phyloP scores from a whole-genome alignment of 371 early-diverging fungal genomes.

The Blakeslea trispora region DNA sequence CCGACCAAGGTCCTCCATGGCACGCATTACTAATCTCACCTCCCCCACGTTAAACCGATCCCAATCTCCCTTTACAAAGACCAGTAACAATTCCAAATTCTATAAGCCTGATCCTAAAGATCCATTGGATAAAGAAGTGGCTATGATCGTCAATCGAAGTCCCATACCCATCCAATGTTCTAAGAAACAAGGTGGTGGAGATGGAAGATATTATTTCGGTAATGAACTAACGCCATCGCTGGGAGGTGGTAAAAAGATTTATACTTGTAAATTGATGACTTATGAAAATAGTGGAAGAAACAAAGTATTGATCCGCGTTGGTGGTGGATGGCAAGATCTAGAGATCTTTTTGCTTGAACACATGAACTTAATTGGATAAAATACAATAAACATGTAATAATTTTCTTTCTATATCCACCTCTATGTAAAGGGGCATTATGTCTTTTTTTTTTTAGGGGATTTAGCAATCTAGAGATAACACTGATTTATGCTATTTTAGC shows the following conservation, averaged over 20 bases:
- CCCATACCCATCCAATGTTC: conserved; percentile 53
- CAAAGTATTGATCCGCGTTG: conserved; percentile 63
- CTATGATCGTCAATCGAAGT: conserved; percentile 52
- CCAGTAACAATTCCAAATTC: conserved; percentile 23
- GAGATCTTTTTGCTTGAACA: conserved; percentile 64
- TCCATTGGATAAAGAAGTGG: conserved; percentile 59
- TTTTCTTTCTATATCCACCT: neutral
- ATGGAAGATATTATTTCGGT: conserved; percentile 64
- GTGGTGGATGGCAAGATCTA: conserved; percentile 69
- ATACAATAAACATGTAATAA: conserved; percentile 7
- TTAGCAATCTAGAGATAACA: no score
- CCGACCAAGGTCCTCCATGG: conserved; percentile 39
- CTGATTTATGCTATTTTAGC: no score
- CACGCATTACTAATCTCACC: conserved; percentile 9
- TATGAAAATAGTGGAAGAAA: conserved; percentile 37
- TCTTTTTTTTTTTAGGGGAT: no score
- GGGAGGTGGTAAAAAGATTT: conserved; percentile 47
- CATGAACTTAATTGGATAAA: conserved; percentile 41
- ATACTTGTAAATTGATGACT: conserved; percentile 49
- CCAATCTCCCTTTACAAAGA: neutral
- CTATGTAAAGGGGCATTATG: neutral
- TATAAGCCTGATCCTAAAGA: conserved; percentile 56
- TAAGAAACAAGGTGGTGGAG: conserved; percentile 35
- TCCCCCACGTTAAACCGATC: conserved; percentile 12
- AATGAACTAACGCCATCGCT: conserved; percentile 46